Percentiles rank a stretch among this genome's conserved stretches.
Conservation (phyloP, 2,329 filamentous ascomycete species). For the Furcasterigmium furcatum region DNA sequence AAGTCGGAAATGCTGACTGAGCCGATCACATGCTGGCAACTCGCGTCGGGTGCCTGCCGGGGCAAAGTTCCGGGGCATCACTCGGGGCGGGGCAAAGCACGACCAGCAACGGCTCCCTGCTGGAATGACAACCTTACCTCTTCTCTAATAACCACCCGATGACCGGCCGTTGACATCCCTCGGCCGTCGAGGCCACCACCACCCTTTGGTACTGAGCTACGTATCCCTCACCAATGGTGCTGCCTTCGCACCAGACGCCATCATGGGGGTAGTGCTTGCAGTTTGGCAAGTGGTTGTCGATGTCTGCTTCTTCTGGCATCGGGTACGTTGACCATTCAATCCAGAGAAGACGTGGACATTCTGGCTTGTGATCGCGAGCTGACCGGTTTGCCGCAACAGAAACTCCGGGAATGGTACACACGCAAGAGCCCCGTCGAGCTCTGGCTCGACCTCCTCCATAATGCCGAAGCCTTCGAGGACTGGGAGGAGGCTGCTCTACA, state of each 20-base stretch:
- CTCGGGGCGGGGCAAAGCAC: too few relatives aligned
- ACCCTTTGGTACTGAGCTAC: background rate
- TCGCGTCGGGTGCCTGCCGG: too few relatives aligned
- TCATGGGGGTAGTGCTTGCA: slow-evolving; percentile 40
- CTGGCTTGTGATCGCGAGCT: background rate
- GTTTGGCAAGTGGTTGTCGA: slow-evolving; percentile 59
- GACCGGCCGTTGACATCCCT: background rate
- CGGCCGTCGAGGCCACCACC: background rate
- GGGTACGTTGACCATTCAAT: slow-evolving; percentile 35
- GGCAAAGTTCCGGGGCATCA: too few relatives aligned
- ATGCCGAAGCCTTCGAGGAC: slow-evolving; percentile 72
- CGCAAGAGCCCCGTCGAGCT: slow-evolving; percentile 61
- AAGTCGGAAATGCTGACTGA: too few relatives aligned
- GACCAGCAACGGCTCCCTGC: too few relatives aligned
- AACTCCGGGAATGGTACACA: slow-evolving; percentile 64
- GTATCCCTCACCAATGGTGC: background rate
- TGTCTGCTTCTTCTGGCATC: slow-evolving; percentile 60
- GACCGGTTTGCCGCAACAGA: slow-evolving; percentile 40
- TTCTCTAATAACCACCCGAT: too few relatives aligned
- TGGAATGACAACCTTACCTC: too few relatives aligned
- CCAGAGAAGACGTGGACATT: too few relatives aligned
- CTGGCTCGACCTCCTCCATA: slow-evolving; percentile 62
- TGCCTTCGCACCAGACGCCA: slow-evolving; percentile 9
- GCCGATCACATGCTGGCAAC: too few relatives aligned
- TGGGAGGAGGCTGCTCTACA: slow-evolving; percentile 83